phyloP scores from a whole-genome alignment of 2,329 filamentous ascomycete species.

The Penicillium sp. region DNA sequence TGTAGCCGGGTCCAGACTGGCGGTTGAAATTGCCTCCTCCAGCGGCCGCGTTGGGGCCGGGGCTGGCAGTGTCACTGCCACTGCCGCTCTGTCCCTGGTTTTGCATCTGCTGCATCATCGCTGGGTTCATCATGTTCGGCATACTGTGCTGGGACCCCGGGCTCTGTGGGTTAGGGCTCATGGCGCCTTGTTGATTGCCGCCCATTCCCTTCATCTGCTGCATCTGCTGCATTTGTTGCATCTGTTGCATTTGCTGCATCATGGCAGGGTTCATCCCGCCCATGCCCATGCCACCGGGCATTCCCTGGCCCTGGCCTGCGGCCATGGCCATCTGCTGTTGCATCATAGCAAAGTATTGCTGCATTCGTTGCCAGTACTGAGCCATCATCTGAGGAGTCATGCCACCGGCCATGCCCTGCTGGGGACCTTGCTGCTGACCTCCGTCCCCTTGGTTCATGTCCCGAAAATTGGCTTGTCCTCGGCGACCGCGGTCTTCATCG shows the following conservation, averaged over 20 bases:
- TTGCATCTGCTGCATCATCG: constrained; percentile 63
- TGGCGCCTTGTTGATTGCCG: constrained; percentile 29
- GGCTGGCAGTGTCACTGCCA: constrained; percentile 34
- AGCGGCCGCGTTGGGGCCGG: constrained; percentile 46
- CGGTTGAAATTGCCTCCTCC: constrained; percentile 44
- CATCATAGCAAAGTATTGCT: constrained; percentile 94
- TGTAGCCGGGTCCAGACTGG: constrained; percentile 51
- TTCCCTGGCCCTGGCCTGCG: constrained; percentile 40
- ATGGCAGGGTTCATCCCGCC: constrained; percentile 65
- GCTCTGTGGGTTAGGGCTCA: constrained; percentile 35
- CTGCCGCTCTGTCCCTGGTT: constrained; percentile 36
- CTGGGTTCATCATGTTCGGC: constrained; percentile 59
- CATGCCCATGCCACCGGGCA: constrained; percentile 52
- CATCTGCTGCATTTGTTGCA: constrained; percentile 58
- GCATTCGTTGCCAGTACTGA: constrained; percentile 97
- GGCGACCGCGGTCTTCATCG: constrained; percentile 69
- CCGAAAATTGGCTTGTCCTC: constrained; percentile 39
- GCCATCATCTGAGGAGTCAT: constrained; percentile 98
- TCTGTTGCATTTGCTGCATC: constrained; percentile 67
- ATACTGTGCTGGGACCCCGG: constrained; percentile 51
- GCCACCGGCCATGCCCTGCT: constrained; percentile 47
- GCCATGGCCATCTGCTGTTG: constrained; percentile 73
- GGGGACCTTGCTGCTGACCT: constrained; percentile 45
- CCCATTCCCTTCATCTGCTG: constrained; percentile 55
- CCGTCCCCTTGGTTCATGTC: constrained; percentile 38